Conservation (phyloP, 352 stramenopile genomes). For the Aphanomyces euteiches region DNA sequence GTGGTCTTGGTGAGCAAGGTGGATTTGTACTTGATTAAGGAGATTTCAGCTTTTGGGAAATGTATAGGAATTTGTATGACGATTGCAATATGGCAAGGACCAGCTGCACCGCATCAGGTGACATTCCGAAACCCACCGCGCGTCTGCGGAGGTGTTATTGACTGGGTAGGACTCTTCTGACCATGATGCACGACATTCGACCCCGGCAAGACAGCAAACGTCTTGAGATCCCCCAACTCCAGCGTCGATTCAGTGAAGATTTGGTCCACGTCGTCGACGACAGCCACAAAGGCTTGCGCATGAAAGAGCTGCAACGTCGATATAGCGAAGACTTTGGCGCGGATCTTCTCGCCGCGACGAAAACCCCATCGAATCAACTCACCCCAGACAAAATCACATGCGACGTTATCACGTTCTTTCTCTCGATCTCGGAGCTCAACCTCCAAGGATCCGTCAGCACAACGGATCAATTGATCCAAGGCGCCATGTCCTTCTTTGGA, state of each 20-base stretch:
- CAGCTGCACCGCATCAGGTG: too few species aligned
- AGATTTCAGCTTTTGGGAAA: too few species aligned
- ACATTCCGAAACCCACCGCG: too few species aligned
- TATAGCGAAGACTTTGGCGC: not conserved
- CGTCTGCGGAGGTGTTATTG: too few species aligned
- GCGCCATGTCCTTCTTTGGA: conserved; percentile 28
- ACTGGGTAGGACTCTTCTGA: too few species aligned
- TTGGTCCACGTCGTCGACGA: not conserved
- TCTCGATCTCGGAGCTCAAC: conserved; percentile 26
- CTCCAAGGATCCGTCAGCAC: conserved; percentile 18
- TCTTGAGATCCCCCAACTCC: not conserved
- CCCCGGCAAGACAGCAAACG: not conserved
- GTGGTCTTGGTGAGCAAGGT: too few species aligned
- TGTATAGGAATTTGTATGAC: too few species aligned
- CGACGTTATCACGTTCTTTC: conserved; percentile 29
- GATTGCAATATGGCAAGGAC: too few species aligned
- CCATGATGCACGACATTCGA: not conserved
- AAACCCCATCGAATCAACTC: not conserved
- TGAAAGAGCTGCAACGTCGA: not conserved
- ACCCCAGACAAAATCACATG: conserved; percentile 22
- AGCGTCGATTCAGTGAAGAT: conserved; percentile 5
- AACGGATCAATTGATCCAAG: conserved; percentile 20
- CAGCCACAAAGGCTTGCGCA: not conserved
- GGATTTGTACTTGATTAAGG: too few species aligned
- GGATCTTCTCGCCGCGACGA: not conserved